Evolutionary conservation across 345 rosid species (phyloP), one percentile per base, ranked within the genome.

Genomic region (Nephelium lappaceum): DNA sequence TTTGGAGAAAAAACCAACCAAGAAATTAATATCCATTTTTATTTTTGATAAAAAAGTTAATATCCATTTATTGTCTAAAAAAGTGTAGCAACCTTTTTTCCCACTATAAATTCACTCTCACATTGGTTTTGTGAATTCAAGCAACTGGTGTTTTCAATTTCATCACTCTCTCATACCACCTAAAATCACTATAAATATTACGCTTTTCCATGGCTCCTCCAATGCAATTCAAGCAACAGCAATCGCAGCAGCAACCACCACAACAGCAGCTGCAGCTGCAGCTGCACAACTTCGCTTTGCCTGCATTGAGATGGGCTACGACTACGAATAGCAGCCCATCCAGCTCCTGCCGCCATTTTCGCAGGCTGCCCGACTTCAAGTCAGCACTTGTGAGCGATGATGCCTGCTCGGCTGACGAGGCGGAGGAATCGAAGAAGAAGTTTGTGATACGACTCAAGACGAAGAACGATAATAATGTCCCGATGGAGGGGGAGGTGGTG

Each of bases 281-380:
- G 41, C 94, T 92, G 42, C 97, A 92, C 19, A 92, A 92, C 83
- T 92, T 92, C 70, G 81, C 92, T 6, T 76, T 92, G 5, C 84
- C 88, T 69, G 91, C 84, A 80, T 90, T 92, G 5, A 86, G 83
- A 73, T 92, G 94, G 97, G 80, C 89, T 11, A 78, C 82, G 85
- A 89, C 36, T 31, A 31, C 3, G 36, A 31, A 31, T 31, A 31
- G 85, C 79, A 86, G 84, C 55, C 2, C 88, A 8, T 80, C 73
- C 57, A 80, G 80, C 66, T 81, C 78, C 58, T 73, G 79, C 43
- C 88, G 84, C 67, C 86, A 91, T 21, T 75, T 73, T n/a, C 90
- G 93, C 18, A 89, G 77, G 72, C 79, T n/a, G n/a, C 76, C 78
- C 57, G 80, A 77, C 45, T 78, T 82, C 15, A 77, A 75, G 61